Conservation (phyloP, 352 stramenopile species). For the Phytophthora aleatoria region DNA sequence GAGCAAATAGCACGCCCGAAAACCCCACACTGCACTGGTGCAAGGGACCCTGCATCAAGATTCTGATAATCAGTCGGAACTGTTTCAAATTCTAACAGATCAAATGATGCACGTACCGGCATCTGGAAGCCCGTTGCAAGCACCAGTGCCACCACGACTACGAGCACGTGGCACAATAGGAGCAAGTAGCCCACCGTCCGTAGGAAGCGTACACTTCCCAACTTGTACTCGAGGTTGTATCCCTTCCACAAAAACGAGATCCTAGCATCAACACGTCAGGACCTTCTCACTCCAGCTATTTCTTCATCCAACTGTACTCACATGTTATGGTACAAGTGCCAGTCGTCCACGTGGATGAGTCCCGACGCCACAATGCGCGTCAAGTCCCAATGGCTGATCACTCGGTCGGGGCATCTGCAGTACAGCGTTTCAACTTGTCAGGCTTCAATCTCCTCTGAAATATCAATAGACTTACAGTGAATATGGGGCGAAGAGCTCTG, state of each 20-base stretch:
- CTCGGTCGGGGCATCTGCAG: constrained; percentile 70
- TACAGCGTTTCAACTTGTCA: background rate
- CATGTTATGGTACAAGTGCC: constrained; percentile 94
- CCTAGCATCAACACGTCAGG: constrained; percentile 37
- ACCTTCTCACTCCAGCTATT: background rate
- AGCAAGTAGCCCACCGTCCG: constrained; percentile 55
- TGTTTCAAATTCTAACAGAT: background rate
- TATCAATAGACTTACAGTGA: constrained; percentile 42
- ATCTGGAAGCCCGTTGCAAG: constrained; percentile 34
- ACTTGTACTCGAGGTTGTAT: constrained; percentile 76
- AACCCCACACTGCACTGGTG: constrained; percentile 82
- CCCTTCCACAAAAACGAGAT: constrained; percentile 88
- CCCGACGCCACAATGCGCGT: constrained; percentile 69
- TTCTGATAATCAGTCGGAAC: background rate
- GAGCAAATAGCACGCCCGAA: constrained; percentile 76
- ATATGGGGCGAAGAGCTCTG: constrained; percentile 44
- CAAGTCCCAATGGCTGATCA: constrained; percentile 47
- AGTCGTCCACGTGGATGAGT: constrained; percentile 88
- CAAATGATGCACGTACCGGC: constrained; percentile 14
- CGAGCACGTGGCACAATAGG: constrained; percentile 62
- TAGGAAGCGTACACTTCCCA: constrained; percentile 62
- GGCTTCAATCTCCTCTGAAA: background rate
- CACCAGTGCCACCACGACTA: constrained; percentile 50
- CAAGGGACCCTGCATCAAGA: constrained; percentile 35
- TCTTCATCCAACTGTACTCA: constrained; percentile 13